These are phyloP conservation scores for Kalmanozyma brasiliensis DNA, from an alignment of 1,284 basidiomycete genomes.

Conservation along the genomic window DNA sequence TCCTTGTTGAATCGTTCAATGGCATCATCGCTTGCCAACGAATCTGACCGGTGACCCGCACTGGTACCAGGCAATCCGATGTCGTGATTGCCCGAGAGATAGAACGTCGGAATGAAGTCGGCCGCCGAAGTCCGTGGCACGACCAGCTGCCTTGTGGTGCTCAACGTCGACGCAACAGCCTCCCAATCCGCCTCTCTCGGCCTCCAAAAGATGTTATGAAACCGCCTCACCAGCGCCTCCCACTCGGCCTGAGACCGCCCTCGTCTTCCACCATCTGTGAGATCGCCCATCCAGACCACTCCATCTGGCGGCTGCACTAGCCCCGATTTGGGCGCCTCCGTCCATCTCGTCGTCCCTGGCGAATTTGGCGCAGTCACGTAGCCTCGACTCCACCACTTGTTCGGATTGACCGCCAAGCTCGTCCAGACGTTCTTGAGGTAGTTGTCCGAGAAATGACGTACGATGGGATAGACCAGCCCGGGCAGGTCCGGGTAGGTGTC, in stretches of 20 bases:
- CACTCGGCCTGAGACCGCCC: constrained; percentile 19
- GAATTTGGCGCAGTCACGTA: constrained; percentile 13
- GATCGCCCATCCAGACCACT: constrained; percentile 54
- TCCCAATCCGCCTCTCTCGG: constrained; percentile 35
- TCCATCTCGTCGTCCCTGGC: constrained; percentile 5
- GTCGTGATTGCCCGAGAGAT: constrained; percentile 60
- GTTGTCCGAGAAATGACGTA: constrained; percentile 45
- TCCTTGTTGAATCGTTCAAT: constrained; percentile 28
- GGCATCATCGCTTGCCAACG: constrained; percentile 28
- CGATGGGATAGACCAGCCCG: constrained; percentile 23
- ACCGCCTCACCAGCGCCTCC: constrained; percentile 27
- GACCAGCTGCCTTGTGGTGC: constrained; percentile 27
- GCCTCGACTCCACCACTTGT: constrained; percentile 35
- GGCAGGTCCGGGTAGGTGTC: constrained; percentile 37
- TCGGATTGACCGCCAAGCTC: constrained; percentile 33
- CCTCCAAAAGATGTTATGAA: constrained; percentile 36
- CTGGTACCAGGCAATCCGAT: constrained; percentile 44
- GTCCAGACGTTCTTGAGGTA: constrained; percentile 50
- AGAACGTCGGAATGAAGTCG: constrained; percentile 36
- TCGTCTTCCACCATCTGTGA: constrained; percentile 50
- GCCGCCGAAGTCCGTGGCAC: constrained; percentile 19
- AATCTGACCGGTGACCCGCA: constrained; percentile 13
- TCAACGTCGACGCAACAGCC: constrained; percentile 15
- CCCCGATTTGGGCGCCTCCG: not conserved
- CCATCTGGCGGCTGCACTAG: constrained; percentile 38